Base-by-base conservation (phyloP, 169 alveolate species). In the Eimeria brunetti region DNA sequence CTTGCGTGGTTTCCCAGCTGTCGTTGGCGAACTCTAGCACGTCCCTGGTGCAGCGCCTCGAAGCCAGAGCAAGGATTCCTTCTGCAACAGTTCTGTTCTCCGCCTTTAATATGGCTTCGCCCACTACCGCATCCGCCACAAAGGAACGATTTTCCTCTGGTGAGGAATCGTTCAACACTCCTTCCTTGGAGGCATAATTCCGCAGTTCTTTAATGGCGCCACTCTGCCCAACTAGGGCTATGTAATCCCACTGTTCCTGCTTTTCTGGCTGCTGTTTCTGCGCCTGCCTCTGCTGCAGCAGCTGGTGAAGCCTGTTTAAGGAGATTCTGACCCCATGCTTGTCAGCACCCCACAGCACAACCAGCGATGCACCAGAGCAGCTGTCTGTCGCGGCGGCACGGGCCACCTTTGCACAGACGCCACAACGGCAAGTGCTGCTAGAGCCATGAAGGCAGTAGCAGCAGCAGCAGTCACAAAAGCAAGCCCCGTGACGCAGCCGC, bases 401-500 rank as follows among this genome's bases (percentile, higher is more conserved):
- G 78, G 83, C 36, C 20, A 1, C 46, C 64, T 16, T 49, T 78
- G n/a, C 64, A 16, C 88, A 20, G 64, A 18, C 67, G 46, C 58
- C 44, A 49, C 88, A 46, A 78, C 16, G 18, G 51, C 67, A 41
- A 60, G 41, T 76, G 86, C 64, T 27, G 14, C 67, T 46, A 64
- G 88, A 78, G 46, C 46, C 88, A 12, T 3, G 88, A 38, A 36
- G 83, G 24, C 69, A 4, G 88, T 67, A 80, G 76, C 91, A 62
- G 83, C 81, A 86, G 53, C 80, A 85, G 91, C 83, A 60, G 7
- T 12, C 92, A 36, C 30, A 12, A 36, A 46, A n/a, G 46, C 92
- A 86, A 9, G 81, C 60, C 41, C 92, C 62, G 83, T 86, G 92
- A n/a, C 58, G 58, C 80, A 86, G 67, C 46, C 60, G 49, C 78